Conservation (phyloP, 805 yeast genomes). For the Ogataea corticis region DNA sequence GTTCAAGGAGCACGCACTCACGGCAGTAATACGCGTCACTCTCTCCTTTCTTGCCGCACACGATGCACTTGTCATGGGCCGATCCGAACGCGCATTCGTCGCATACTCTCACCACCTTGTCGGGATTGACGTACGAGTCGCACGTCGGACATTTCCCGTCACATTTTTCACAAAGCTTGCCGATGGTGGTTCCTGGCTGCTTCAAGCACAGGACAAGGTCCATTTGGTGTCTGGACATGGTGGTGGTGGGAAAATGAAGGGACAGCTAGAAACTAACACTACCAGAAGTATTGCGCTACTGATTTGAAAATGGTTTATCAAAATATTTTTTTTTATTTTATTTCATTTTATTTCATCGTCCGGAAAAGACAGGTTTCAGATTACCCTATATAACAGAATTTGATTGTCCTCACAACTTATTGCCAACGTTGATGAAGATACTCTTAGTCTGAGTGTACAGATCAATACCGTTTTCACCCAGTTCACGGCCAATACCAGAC, state of each 20-base stretch:
- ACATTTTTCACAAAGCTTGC: conserved; percentile 77
- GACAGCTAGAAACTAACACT: too few species aligned
- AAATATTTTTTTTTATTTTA: not conserved
- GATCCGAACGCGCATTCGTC: conserved; percentile 84
- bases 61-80: conserved; percentile 63
- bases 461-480: conserved; percentile 71
- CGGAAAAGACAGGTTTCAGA: too few species aligned
- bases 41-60: conserved; percentile 62
- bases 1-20: conserved; percentile 79
- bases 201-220: conserved; percentile 83
- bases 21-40: conserved; percentile 79
- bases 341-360: not conserved
- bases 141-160: conserved; percentile 92
- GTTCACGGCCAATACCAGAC: conserved; percentile 80
- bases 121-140: conserved; percentile 79
- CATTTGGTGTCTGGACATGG: conserved; percentile 86
- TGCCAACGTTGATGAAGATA: conserved; percentile 54
- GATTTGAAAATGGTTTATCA: not conserved
- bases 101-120: conserved; percentile 67
- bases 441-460: conserved; percentile 77
- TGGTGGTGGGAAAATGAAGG: too few species aligned
- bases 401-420: conserved; percentile 26
- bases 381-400: too few species aligned
- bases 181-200: conserved; percentile 75
- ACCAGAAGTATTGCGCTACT: too few species aligned